phyloP scores from a whole-genome alignment of 163 green algal species.

The Scenedesmus sp. region DNA sequence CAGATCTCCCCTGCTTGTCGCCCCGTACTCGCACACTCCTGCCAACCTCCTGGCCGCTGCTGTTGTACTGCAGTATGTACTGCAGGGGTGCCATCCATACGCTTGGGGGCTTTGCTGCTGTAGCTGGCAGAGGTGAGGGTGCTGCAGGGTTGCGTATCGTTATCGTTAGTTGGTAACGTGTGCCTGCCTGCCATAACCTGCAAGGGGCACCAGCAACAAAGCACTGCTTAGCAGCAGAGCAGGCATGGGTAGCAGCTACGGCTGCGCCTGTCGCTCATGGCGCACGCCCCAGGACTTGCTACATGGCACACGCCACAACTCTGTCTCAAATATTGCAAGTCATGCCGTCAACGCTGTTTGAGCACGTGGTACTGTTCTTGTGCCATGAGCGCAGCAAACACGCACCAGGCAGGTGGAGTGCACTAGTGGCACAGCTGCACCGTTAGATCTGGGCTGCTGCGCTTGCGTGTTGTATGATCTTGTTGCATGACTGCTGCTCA shows the following conservation, averaged over 20 bases:
- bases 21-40: not conserved
- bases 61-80: not conserved
- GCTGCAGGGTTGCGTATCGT: not conserved
- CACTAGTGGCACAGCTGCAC: not conserved
- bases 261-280: too few species aligned
- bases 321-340: too few species aligned
- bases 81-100: slow-evolving; percentile 34
- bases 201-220: not conserved
- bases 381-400: too few species aligned
- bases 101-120: not conserved
- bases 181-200: slow-evolving; percentile 18
- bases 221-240: not conserved
- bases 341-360: too few species aligned
- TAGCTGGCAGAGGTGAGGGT: not conserved
- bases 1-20: slow-evolving; percentile 30
- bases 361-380: too few species aligned
- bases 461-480: not conserved
- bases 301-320: too few species aligned
- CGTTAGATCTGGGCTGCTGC: not conserved
- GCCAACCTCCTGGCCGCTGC: not conserved
- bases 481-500: not conserved
- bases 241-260: not conserved
- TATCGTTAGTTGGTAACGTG: slow-evolving; percentile 26
- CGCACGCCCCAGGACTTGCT: too few species aligned
- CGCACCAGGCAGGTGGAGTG: too few species aligned